Conservation (phyloP, 257 asterid genomes). For the Solanum chiquidenum region DNA sequence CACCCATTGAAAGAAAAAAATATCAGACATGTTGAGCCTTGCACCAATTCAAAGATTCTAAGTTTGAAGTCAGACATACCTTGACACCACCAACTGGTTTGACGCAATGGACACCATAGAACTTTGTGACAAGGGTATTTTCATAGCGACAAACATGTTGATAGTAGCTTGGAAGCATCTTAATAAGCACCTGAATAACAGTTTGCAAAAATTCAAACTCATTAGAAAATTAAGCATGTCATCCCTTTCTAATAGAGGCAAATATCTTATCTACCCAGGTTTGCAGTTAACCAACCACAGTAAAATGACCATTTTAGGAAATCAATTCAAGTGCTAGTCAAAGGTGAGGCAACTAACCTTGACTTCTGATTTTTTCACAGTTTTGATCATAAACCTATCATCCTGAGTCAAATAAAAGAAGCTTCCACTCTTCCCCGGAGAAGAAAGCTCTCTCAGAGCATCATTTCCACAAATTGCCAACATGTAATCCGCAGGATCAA, state of each 20-base stretch:
- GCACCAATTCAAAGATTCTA: not conserved
- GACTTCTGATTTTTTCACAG: conserved; percentile 96
- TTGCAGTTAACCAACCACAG: not conserved
- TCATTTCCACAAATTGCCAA: conserved; percentile 87
- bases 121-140: conserved; percentile 84
- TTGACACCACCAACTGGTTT: conserved; percentile 93
- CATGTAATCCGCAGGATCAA: conserved; percentile 98
- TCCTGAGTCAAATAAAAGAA: conserved; percentile 91
- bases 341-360: conserved; percentile 60
- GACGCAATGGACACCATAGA: conserved; percentile 93
- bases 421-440: conserved; percentile 99
- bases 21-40: conserved; percentile 7
- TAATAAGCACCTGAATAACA: conserved; percentile 67
- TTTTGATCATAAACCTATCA: conserved; percentile 95
- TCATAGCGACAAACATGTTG: conserved; percentile 71
- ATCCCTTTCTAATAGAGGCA: not conserved
- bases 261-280: not conserved
- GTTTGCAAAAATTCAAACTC: conserved; percentile 5
- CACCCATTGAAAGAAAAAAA: not conserved
- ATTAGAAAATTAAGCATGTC: not conserved
- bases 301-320: not conserved
- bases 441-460: conserved; percentile 91
- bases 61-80: conserved; percentile 30
- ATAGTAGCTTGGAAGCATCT: conserved; percentile 90
- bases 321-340: conserved; percentile 7